phyloP scores from a whole-genome alignment of 495 filamentous ascomycete species.

The Talaromyces ruber region DNA sequence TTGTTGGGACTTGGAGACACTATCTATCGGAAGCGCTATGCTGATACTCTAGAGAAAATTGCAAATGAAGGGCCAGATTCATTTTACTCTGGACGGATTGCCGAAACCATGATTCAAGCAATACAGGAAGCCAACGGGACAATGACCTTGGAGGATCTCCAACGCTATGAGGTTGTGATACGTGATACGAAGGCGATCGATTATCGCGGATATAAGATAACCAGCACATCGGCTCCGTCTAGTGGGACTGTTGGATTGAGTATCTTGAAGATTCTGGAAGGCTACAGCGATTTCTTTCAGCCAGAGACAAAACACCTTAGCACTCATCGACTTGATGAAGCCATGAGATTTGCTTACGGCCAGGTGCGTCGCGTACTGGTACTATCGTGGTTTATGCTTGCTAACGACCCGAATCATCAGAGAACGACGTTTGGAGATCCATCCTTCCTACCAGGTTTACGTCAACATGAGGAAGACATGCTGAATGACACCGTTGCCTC shows the following conservation, averaged over 20 bases:
- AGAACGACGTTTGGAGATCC: slow-evolving; percentile 71
- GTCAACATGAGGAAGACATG: slow-evolving; percentile 58
- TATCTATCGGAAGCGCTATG: slow-evolving; percentile 72
- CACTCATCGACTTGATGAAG: slow-evolving; percentile 76
- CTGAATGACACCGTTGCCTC: slow-evolving; percentile 48
- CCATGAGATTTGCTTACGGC: slow-evolving; percentile 80
- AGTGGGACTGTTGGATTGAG: slow-evolving; percentile 65
- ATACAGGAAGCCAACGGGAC: slow-evolving; percentile 61
- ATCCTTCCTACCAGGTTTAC: slow-evolving; percentile 52
- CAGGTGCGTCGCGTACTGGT: slow-evolving; percentile 26
- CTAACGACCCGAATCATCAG: slow-evolving; percentile 19
- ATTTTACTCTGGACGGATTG: slow-evolving; percentile 69
- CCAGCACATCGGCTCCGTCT: slow-evolving; percentile 60
- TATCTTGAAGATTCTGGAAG: slow-evolving; percentile 69
- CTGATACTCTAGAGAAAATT: slow-evolving; percentile 67
- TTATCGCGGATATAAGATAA: slow-evolving; percentile 64
- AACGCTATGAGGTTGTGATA: slow-evolving; percentile 55
- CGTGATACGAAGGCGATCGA: slow-evolving; percentile 54
- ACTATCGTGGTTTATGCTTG: neutral
- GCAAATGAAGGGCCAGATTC: slow-evolving; percentile 58
- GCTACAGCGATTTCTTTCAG: slow-evolving; percentile 53
- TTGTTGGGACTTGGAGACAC: slow-evolving; percentile 61
- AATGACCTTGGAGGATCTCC: slow-evolving; percentile 73
- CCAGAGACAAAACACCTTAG: slow-evolving; percentile 48
- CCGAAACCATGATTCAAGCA: slow-evolving; percentile 62